Evolutionary conservation across 176 grass and related monocot species (phyloP).

Genomic region (Carex myosuroides): DNA sequence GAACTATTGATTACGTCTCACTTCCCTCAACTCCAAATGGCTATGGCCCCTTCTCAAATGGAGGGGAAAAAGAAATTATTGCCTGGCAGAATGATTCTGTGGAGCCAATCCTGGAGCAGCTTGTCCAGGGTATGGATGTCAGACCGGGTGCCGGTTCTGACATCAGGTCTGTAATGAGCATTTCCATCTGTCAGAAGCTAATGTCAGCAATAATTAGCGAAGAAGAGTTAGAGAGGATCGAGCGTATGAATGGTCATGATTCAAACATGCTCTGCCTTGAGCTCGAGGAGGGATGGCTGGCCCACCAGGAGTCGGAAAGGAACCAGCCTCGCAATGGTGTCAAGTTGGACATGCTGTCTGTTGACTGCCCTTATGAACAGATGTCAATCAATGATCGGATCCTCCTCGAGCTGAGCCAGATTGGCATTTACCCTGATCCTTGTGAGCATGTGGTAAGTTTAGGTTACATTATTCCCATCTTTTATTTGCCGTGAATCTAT

Average conservation of each 20-base stretch:
- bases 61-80: not conserved
- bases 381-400: conserved; percentile 59
- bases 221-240: conserved; percentile 21
- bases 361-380: conserved; percentile 45
- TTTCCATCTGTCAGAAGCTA: conserved; percentile 17
- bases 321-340: conserved; percentile 29
- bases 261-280: conserved; percentile 35
- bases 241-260: conserved; percentile 32
- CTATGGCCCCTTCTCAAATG: conserved; percentile 3
- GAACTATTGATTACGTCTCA: conserved; percentile 1
- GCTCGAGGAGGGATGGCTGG: conserved; percentile 40
- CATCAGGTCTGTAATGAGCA: not conserved
- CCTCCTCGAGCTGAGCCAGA: conserved; percentile 57
- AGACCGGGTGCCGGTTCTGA: not conserved
- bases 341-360: conserved; percentile 21
- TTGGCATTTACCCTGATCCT: conserved; percentile 45
- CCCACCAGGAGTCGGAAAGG: conserved; percentile 25
- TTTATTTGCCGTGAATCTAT: conserved; percentile 16
- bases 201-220: conserved; percentile 18
- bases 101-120: conserved; percentile 12
- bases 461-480: conserved; percentile 13
- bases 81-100: conserved; percentile 13
- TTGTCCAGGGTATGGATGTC: conserved; percentile 14
- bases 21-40: conserved; percentile 13
- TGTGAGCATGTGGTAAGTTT: conserved; percentile 25